These are phyloP conservation scores for Poronia punctata DNA, from an alignment of 495 filamentous ascomycete species.

Conservation along the genomic window DNA sequence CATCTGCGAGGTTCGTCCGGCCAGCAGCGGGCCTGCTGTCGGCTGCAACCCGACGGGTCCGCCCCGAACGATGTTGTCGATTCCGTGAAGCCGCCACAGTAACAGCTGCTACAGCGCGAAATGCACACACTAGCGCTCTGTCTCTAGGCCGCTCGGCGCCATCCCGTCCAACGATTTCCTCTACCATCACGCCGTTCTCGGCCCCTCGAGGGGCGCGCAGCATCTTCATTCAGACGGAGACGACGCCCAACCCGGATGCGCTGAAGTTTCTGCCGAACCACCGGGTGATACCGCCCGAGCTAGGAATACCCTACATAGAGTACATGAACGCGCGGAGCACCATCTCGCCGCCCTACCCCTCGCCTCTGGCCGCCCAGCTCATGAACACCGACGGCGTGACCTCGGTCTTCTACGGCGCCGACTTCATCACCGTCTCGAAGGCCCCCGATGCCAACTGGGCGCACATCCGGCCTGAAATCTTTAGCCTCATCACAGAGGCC, in stretches of 20 bases:
- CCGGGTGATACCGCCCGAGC: constrained; percentile 63
- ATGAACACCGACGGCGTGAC: constrained; percentile 88
- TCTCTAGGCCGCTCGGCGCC: constrained; percentile 20
- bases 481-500: constrained; percentile 86
- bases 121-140: constrained; percentile 18
- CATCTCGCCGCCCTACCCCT: constrained; percentile 80
- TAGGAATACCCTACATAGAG: constrained; percentile 75
- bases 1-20: constrained; percentile 18
- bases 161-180: constrained; percentile 11
- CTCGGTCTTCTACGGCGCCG: constrained; percentile 86
- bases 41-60: constrained; percentile 11
- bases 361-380: constrained; percentile 83
- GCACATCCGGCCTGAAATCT: constrained; percentile 90
- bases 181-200: constrained; percentile 1
- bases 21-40: constrained; percentile 21
- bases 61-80: constrained; percentile 14
- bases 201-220: constrained; percentile 51
- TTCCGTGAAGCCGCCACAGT: constrained; percentile 15
- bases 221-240: constrained; percentile 96
- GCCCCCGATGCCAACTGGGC: constrained; percentile 81
- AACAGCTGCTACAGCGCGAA: constrained; percentile 9
- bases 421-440: constrained; percentile 97
- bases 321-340: constrained; percentile 85
- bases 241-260: constrained; percentile 83
- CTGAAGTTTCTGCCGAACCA: constrained; percentile 93